Conservation (phyloP, 495 filamentous ascomycete genomes). For the Saxophila tyrrhenica region DNA sequence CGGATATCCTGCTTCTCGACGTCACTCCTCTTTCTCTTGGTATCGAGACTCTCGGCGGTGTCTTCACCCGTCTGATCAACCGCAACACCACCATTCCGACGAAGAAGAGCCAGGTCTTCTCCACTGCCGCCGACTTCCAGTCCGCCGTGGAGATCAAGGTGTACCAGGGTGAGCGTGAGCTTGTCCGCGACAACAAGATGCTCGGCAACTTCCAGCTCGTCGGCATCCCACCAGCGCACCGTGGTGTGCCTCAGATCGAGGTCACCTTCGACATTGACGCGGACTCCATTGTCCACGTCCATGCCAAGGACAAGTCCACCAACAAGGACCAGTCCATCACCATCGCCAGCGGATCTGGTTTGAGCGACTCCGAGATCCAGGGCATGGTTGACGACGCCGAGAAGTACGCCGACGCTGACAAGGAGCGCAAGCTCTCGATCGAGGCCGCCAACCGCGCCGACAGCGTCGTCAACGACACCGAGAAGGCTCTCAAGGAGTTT, state of each 20-base stretch:
- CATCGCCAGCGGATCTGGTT: constrained; percentile 92
- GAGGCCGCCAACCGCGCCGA: constrained; percentile 96
- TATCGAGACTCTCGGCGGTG: constrained; percentile 98
- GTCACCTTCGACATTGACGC: constrained; percentile 99
- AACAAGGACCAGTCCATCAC: constrained; percentile 99
- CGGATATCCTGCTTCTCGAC: constrained; percentile 89
- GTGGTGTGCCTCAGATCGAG: constrained; percentile 95
- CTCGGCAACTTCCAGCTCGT: constrained; percentile 99
- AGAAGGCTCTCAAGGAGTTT: constrained; percentile 95
- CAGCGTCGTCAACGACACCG: constrained; percentile 91
- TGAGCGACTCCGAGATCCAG: constrained; percentile 88
- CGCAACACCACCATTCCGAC: constrained; percentile 99
- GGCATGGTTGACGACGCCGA: constrained; percentile 95
- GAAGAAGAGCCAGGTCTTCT: constrained; percentile 99
- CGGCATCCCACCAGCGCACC: constrained; percentile 93
- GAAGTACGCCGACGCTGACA: constrained; percentile 88
- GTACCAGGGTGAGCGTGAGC: constrained; percentile 99
- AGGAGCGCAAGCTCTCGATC: constrained; percentile 91
- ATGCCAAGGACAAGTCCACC: constrained; percentile 98
- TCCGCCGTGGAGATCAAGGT: constrained; percentile 99
- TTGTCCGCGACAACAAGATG: constrained; percentile 97
- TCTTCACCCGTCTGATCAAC: constrained; percentile 99
- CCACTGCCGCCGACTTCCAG: constrained; percentile 97
- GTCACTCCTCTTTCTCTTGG: constrained; percentile 96
- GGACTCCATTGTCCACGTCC: constrained; percentile 96